Evolutionary conservation across 2,329 filamentous ascomycete species (phyloP).

Genomic region (Blumeria hordei): DNA sequence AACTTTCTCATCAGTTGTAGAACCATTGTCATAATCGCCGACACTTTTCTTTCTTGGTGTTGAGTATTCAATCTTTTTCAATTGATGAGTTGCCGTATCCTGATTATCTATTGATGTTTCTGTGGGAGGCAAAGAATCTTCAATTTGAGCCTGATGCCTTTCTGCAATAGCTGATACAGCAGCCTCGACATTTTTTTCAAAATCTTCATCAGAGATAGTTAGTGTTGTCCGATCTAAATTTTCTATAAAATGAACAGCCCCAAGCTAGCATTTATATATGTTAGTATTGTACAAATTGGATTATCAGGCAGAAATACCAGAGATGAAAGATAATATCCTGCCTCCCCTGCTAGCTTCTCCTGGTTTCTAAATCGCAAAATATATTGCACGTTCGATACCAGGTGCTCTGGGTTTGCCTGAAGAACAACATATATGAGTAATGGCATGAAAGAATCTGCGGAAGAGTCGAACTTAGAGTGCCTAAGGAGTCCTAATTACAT

Average conservation of each 20-base stretch:
- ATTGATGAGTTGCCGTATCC: constrained; percentile 33
- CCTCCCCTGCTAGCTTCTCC: constrained; percentile 91
- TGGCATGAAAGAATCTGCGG: constrained; percentile 87
- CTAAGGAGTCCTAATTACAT: constrained; percentile 47
- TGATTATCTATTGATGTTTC: constrained; percentile 15
- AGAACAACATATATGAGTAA: constrained; percentile 89
- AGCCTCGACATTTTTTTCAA: constrained; percentile 86
- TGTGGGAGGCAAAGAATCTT: constrained; percentile 7
- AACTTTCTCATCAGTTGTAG: constrained; percentile 43
- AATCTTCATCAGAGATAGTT: constrained; percentile 84
- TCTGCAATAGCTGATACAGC: constrained; percentile 91
- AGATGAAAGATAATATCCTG: constrained; percentile 92
- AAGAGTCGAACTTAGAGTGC: constrained; percentile 80
- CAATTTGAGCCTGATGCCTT: constrained; percentile 41
- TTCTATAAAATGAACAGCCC: constrained; percentile 89
- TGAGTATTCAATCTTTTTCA: constrained; percentile 33
- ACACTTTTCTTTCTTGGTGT: constrained; percentile 28
- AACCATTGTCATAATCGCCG: constrained; percentile 25
- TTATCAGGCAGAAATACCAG: constrained; percentile 27
- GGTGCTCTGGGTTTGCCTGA: constrained; percentile 78
- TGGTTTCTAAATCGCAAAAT: constrained; percentile 92
- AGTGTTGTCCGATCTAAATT: constrained; percentile 82
- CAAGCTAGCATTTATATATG: constrained; percentile 33
- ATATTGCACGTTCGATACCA: constrained; percentile 96
- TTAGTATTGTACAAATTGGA: neutral